Percentiles rank a stretch among this genome's conserved stretches.
These are phyloP conservation scores for Lactarius indigo DNA, from an alignment of 768 basidiomycete species.

Conservation along the genomic window DNA sequence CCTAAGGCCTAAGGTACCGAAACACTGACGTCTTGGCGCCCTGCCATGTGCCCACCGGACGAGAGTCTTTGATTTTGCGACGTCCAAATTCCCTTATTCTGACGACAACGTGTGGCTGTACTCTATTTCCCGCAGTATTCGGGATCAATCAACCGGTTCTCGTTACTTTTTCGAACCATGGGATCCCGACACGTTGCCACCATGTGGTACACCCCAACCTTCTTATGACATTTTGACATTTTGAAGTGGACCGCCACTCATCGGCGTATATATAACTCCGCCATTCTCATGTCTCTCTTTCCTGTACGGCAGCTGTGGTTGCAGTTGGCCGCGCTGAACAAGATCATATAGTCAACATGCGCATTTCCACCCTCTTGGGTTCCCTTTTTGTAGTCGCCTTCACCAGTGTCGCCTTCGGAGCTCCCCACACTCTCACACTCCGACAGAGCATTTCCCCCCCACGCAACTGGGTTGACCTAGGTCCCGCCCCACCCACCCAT, in stretches of 20 bases:
- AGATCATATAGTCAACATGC: not conserved
- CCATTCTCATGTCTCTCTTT: not conserved
- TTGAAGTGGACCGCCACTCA: not conserved
- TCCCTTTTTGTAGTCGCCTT: conserved; percentile 5
- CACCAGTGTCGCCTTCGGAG: not conserved
- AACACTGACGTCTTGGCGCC: not conserved
- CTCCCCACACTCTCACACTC: conserved; percentile 29
- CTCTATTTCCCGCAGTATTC: not conserved
- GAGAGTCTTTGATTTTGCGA: not conserved
- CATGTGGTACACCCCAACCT: not conserved
- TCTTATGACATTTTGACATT: not conserved
- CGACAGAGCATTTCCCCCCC: conserved; percentile 48
- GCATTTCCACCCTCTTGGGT: not conserved
- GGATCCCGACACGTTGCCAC: not conserved
- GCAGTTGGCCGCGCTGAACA: no score
- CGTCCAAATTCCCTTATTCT: no score
- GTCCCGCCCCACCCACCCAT: conserved; percentile 43
- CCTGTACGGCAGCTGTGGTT: no score
- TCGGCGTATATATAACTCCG: not conserved
- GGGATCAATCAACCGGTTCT: not conserved
- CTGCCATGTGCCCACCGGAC: not conserved
- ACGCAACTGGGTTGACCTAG: conserved; percentile 44
- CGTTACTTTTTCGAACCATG: not conserved
- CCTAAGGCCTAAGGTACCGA: not conserved
- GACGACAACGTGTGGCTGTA: not conserved